Evolutionary conservation across 768 basidiomycete species (phyloP), one percentile per base, ranked within the genome.

Genomic region (Tulasnella sp.): DNA sequence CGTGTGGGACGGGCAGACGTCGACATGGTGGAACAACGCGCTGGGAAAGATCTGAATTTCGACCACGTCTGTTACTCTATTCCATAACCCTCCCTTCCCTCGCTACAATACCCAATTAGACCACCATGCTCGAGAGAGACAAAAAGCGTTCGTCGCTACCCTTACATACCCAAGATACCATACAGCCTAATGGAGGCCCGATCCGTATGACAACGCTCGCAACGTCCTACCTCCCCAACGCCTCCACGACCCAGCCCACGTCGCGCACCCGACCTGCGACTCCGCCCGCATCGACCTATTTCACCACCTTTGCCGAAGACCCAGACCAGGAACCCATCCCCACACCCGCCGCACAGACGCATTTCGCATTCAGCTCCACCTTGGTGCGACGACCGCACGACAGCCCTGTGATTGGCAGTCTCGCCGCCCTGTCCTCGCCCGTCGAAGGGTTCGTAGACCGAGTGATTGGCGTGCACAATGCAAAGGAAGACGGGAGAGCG

Each of bases 341-440:
- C 0, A 73, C 78, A 0, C 74, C 83, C 0, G 81, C 80, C 50
- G 84, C 87, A 1, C 74, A 77, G 29, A 67, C 77, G 3, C 87
- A 90, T 65, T 90, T 90, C 64, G 82, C 86, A 1, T 89, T 86
- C 67, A 87, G 84, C 62, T 89, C 86, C 0, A 86, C 83, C 0
- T 73, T 90, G 17, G 71, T 87, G 54, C 87, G 89, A 59, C 59
- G 9, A 61, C 62, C 0, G 73, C 69, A 7, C 72, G 74, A 14
- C 72, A 76, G n/a, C 71, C 74, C 6, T 75, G 78, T 54, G 74
- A 61, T n/a, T 23, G 76, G 2, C 50, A 37, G 25, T 8, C 17
- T 50, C 12, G 60, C 64, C 27, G 62, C 63, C 1, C 69, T 65
- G 6, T 58, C 61, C 23, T 64, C 67, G 37, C 67, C 67, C 23